Conservation (phyloP, 192 early-diverging fungal genomes). For the Globomyces pollinis-pini region DNA sequence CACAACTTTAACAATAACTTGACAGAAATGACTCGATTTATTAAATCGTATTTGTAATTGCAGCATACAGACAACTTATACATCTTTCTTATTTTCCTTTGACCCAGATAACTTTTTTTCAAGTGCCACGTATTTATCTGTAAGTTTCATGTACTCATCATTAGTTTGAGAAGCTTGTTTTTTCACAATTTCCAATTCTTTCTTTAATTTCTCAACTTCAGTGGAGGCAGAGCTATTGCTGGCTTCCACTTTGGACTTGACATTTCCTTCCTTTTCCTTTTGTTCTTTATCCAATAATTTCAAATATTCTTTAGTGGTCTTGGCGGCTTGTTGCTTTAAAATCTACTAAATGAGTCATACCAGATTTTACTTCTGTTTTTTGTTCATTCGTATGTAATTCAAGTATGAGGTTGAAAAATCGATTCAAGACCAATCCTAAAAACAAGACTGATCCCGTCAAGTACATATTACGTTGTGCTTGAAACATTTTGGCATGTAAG, state of each 20-base stretch:
- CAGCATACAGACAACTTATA: too few relatives aligned
- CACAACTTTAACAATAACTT: too few relatives aligned
- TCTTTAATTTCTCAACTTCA: constrained; percentile 10
- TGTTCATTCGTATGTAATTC: constrained; percentile 24
- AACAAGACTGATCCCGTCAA: constrained; percentile 31
- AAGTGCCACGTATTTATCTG: too few relatives aligned
- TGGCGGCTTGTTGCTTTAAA: constrained; percentile 31
- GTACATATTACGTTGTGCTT: constrained; percentile 36
- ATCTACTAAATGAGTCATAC: constrained; percentile 8
- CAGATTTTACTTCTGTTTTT: neutral
- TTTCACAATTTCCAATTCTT: constrained; percentile 26
- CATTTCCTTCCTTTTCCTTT: constrained; percentile 13
- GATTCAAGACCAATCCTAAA: constrained; percentile 24
- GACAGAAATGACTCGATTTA: too few relatives aligned
- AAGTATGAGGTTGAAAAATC: constrained; percentile 23
- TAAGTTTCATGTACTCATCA: constrained; percentile 26
- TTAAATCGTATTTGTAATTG: too few relatives aligned
- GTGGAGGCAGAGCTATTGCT: too few relatives aligned
- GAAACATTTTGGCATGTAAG: constrained; percentile 15
- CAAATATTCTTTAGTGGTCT: constrained; percentile 29
- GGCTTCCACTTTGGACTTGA: too few relatives aligned
- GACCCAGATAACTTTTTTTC: too few relatives aligned
- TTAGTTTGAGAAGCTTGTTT: constrained; percentile 18
- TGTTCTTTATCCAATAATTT: constrained; percentile 10
- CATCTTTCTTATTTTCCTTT: neutral